A percentile compares a stretch with the other conserved stretches of the same genome.
These are phyloP conservation scores for Annulohypoxylon moriforme DNA, from an alignment of 495 filamentous ascomycete genomes.

Conservation along the genomic window DNA sequence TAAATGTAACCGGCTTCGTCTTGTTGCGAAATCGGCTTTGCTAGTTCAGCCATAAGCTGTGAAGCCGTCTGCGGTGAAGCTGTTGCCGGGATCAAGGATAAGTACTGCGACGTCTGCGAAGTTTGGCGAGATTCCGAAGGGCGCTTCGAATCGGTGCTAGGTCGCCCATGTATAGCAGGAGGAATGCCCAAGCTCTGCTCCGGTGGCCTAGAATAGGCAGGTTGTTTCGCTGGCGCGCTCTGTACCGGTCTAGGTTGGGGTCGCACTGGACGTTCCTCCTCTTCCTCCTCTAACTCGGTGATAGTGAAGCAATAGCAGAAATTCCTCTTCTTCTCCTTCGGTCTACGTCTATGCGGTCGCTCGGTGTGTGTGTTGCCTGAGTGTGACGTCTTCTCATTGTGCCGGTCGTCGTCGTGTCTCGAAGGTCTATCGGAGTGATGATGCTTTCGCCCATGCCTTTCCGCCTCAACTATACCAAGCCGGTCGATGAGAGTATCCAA, in stretches of 20 bases:
- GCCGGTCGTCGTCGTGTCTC: constrained; percentile 15
- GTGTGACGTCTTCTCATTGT: constrained; percentile 39
- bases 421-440: constrained; percentile 24
- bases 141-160: constrained; percentile 51
- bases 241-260: constrained; percentile 57
- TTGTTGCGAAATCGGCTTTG: constrained; percentile 78
- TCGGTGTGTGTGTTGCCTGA: constrained; percentile 8
- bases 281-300: constrained; percentile 51
- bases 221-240: constrained; percentile 47
- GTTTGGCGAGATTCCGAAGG: constrained; percentile 49
- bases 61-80: constrained; percentile 74
- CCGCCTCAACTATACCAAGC: constrained; percentile 73
- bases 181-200: constrained; percentile 45
- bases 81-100: constrained; percentile 73
- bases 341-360: constrained; percentile 43
- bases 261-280: constrained; percentile 49
- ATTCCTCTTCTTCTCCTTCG: constrained; percentile 49
- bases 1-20: constrained; percentile 97
- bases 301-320: constrained; percentile 62
- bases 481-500: constrained; percentile 85
- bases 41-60: constrained; percentile 75
- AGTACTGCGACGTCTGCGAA: constrained; percentile 64
- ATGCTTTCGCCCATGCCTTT: constrained; percentile 48
- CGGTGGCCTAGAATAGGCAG: constrained; percentile 43
- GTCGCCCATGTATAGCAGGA: constrained; percentile 44